Base-by-base conservation (phyloP, 768 basidiomycete species). In the Rhodosporidiobolus sp. region DNA sequence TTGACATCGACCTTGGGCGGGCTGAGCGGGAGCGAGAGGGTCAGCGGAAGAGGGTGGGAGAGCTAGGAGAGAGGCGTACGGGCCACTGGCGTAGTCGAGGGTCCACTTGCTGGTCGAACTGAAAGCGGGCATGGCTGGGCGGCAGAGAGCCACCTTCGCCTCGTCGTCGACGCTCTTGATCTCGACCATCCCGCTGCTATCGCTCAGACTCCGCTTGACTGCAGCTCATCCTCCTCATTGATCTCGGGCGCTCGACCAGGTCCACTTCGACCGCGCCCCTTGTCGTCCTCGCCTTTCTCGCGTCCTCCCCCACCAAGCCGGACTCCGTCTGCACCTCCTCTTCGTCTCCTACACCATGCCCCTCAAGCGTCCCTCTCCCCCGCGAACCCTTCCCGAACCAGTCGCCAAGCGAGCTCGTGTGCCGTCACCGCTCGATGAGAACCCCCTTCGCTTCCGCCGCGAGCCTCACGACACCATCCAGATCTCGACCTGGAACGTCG, bases 401-500 rank as follows among this genome's bases (percentile, higher is more conserved):
- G 38, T 52, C 11, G n/a, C 43, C 20, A 70, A 70, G 38, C 63
- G 69, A 0, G 9, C 38, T 1, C 69, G 64, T 5, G 2, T 32
- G 48, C 49, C 35, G 1, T 0, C 28, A 3, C 52, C 56, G 26
- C 62, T 67, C 24, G 55, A 43, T 1, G 55, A 69, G 56, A 72
- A 72, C 32, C 71, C 71, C 16, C 66, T 72, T 10, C 24, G 26
- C 9, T 58, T 66, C 38, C 34, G 48, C 34, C 32, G 32, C 12
- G 71, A 72, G 16, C 71, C 71, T 22, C 3, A 9, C 85, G 85
- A 11, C 9, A 84, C 86, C 11, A 71, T 86, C 49, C 84, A 90
- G 26, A 82, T 94, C 43, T 85, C 85, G 20, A 81, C 88, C 9
- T 93, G 90, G 90, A 93, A 94, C 79, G 85, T 93, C 20, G 90